Conservation (phyloP, 129 eudicot species). For the Rutidosis leptorrhynchoides region DNA sequence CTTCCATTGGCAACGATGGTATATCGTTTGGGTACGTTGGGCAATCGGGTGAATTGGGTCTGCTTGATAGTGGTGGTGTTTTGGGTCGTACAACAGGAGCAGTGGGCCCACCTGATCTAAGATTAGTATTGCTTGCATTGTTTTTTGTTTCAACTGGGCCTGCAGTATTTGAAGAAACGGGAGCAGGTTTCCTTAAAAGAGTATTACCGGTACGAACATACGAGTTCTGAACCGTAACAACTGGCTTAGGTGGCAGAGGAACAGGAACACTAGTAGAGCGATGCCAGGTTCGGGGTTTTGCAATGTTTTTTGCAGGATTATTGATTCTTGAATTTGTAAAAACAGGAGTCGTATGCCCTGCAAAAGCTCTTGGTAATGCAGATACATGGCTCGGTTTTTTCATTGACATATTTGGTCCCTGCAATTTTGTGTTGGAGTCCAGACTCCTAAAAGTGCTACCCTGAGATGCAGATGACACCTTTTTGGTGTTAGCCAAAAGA, state of each 20-base stretch:
- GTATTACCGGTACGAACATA: slow-evolving; percentile 86
- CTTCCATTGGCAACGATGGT: slow-evolving; percentile 38
- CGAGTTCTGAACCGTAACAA: slow-evolving; percentile 35
- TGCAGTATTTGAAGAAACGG: slow-evolving; percentile 36
- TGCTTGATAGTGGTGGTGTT: slow-evolving; percentile 38
- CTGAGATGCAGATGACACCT: slow-evolving; percentile 31
- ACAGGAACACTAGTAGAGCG: slow-evolving; percentile 45
- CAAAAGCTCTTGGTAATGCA: slow-evolving; percentile 40
- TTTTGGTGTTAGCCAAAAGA: not conserved
- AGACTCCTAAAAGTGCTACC: slow-evolving; percentile 26
- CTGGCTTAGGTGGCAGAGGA: slow-evolving; percentile 41
- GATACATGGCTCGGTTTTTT: slow-evolving; percentile 43
- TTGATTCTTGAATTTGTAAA: slow-evolving; percentile 35
- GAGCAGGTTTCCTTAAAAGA: slow-evolving; percentile 63
- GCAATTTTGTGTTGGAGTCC: slow-evolving; percentile 24
- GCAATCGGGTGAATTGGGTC: slow-evolving; percentile 33
- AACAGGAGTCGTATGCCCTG: slow-evolving; percentile 33
- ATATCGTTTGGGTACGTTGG: slow-evolving; percentile 25
- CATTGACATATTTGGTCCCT: slow-evolving; percentile 32
- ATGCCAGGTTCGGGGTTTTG: slow-evolving; percentile 79
- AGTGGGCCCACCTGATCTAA: slow-evolving; percentile 24
- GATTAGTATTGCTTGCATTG: slow-evolving; percentile 21
- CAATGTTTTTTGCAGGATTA: slow-evolving; percentile 33
- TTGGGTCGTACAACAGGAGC: slow-evolving; percentile 51
- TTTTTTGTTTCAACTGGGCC: slow-evolving; percentile 31